These are phyloP conservation scores for Monoraphidium neglectum DNA, from an alignment of 139 green algal genomes.

Conservation along the genomic window DNA sequence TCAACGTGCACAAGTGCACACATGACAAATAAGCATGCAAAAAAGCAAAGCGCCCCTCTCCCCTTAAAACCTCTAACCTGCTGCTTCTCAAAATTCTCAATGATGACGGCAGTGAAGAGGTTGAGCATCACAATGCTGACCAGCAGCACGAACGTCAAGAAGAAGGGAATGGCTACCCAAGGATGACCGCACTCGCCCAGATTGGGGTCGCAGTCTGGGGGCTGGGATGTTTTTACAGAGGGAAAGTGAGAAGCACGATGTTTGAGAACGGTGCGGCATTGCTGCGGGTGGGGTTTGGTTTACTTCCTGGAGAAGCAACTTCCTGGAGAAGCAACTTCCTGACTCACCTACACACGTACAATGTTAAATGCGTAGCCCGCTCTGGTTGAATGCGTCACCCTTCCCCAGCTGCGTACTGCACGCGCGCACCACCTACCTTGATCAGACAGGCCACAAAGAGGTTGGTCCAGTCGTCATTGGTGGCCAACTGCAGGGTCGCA, in stretches of 20 bases:
- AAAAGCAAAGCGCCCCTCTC: neutral
- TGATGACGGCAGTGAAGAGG: slow-evolving; percentile 77
- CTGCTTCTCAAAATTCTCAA: slow-evolving; percentile 80
- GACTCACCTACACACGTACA: too few species aligned
- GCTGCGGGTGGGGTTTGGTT: too few species aligned
- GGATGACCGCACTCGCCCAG: slow-evolving; percentile 50
- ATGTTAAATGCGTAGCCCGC: too few species aligned
- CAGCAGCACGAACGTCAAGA: slow-evolving; percentile 65
- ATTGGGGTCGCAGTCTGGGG: slow-evolving; percentile 47
- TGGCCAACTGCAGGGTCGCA: slow-evolving; percentile 65
- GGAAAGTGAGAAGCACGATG: too few species aligned
- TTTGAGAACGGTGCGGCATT: too few species aligned
- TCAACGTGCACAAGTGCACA: too few species aligned
- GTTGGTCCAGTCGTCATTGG: slow-evolving; percentile 75
- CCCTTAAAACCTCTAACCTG: slow-evolving; percentile 58
- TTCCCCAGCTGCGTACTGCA: too few species aligned
- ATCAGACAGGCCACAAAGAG: slow-evolving; percentile 62
- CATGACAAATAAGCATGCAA: neutral
- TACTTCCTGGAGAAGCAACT: too few species aligned
- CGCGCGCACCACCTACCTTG: slow-evolving; percentile 6
- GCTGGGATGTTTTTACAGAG: neutral
- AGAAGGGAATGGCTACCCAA: slow-evolving; percentile 62
- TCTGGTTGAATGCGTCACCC: too few species aligned
- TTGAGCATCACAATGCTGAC: slow-evolving; percentile 78
- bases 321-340: too few species aligned